A percentile compares a stretch with the other conserved stretches of the same genome.
phyloP scores from a whole-genome alignment of 495 filamentous ascomycete genomes.

The Tuber magnatum region DNA sequence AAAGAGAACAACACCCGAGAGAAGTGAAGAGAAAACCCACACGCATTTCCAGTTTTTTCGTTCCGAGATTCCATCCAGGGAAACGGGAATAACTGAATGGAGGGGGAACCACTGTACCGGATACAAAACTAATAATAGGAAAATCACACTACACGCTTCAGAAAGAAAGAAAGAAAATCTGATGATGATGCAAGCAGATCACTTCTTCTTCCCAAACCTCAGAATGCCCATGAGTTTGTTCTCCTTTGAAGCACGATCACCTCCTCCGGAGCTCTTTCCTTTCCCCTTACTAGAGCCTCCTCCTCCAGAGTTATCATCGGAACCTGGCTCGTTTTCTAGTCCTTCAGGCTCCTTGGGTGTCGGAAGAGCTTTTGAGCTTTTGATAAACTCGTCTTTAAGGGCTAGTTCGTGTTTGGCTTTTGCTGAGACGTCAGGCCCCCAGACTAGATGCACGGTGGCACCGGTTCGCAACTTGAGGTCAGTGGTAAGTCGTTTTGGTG shows the following conservation, averaged over 20 bases:
- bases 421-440: slow-evolving; percentile 54
- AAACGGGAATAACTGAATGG: background rate
- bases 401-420: slow-evolving; percentile 48
- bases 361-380: slow-evolving; percentile 58
- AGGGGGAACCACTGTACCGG: background rate
- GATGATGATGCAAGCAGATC: background rate
- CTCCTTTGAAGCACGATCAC: slow-evolving; percentile 47
- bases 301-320: slow-evolving; percentile 45
- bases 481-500: slow-evolving; percentile 57
- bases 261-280: slow-evolving; percentile 43
- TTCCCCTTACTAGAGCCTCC: slow-evolving; percentile 41
- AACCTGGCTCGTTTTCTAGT: slow-evolving; percentile 42
- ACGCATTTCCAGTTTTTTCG: background rate
- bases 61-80: background rate
- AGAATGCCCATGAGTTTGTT: slow-evolving; percentile 44
- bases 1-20: background rate
- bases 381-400: slow-evolving; percentile 59
- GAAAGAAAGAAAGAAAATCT: background rate
- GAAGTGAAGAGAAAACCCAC: slow-evolving; percentile 1
- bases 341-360: slow-evolving; percentile 44
- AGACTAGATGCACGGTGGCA: slow-evolving; percentile 69
- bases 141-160: background rate
- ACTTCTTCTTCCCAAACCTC: slow-evolving; percentile 39
- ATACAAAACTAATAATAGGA: background rate
- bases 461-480: slow-evolving; percentile 61